These are phyloP conservation scores for Echria macrotheca DNA, from an alignment of 495 filamentous ascomycete genomes.

Conservation along the genomic window DNA sequence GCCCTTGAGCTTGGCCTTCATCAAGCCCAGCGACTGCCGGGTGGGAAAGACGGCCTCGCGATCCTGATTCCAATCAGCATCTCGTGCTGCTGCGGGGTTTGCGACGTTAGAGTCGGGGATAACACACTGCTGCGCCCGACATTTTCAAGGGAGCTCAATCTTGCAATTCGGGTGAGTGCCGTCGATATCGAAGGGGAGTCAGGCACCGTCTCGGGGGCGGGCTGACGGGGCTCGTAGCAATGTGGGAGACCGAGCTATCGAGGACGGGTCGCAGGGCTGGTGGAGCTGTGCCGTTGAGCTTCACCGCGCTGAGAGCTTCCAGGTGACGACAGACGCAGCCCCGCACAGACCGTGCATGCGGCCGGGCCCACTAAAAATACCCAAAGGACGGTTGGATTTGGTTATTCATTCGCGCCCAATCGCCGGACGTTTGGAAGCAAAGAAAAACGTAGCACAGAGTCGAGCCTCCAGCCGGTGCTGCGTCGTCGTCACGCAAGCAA, in stretches of 20 bases:
- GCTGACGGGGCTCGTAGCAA: neutral
- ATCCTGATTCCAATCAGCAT: slow-evolving; percentile 47
- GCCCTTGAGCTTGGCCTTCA: slow-evolving; percentile 99
- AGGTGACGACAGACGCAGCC: neutral
- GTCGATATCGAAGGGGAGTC: no score
- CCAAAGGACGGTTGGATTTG: no score
- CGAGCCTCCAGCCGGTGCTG: slow-evolving; percentile 11
- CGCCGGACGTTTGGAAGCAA: slow-evolving; percentile 9
- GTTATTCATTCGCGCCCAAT: slow-evolving; percentile 20
- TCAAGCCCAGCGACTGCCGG: slow-evolving; percentile 88
- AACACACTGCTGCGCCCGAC: slow-evolving; percentile 54
- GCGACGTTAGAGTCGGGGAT: slow-evolving; percentile 1
- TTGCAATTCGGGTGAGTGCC: no score
- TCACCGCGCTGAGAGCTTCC: slow-evolving; percentile 2
- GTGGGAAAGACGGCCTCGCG: slow-evolving; percentile 96
- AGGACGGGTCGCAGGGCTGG: slow-evolving; percentile 11
- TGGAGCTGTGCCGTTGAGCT: slow-evolving; percentile 22
- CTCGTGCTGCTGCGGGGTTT: slow-evolving; percentile 11
- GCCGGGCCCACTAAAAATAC: slow-evolving; percentile 3
- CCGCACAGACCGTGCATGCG: slow-evolving; percentile 7
- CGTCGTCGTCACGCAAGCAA: slow-evolving; percentile 22
- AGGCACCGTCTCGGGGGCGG: neutral
- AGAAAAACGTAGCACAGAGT: slow-evolving; percentile 23
- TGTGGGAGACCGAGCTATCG: slow-evolving; percentile 2
- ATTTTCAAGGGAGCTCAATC: slow-evolving; percentile 33